Conservation (phyloP, 1,139 yeast genomes). For the Taphrina wiesneri region DNA sequence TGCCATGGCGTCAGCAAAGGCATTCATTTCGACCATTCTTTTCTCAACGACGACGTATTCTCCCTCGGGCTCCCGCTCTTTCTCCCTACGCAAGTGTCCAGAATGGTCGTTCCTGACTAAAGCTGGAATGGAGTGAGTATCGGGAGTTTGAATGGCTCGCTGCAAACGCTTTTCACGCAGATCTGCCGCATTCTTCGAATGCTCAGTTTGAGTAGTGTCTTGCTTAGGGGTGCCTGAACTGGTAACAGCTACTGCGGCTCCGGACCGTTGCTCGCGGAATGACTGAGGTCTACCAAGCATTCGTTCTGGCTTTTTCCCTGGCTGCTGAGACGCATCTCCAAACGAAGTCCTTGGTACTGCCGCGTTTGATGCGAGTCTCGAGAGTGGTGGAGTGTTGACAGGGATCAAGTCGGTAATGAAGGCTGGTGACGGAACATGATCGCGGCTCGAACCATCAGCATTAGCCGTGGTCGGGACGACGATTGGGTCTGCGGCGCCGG, state of each 20-base stretch:
- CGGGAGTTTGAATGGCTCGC: not conserved
- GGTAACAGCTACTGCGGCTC: too few relatives aligned
- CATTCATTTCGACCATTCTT: slow-evolving; percentile 90
- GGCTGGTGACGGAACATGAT: slow-evolving; percentile 45
- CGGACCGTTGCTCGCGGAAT: not conserved
- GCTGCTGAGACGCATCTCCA: not conserved
- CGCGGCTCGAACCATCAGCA: not conserved
- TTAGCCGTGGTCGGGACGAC: not conserved
- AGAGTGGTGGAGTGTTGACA: slow-evolving; percentile 20
- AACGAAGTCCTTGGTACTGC: not conserved
- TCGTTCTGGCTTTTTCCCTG: not conserved
- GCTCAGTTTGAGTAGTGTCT: not conserved
- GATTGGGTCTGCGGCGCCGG: slow-evolving; percentile 2
- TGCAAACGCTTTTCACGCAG: not conserved
- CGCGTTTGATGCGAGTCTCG: not conserved
- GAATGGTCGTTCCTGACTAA: not conserved
- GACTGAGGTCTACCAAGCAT: not conserved
- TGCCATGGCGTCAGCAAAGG: slow-evolving; percentile 76
- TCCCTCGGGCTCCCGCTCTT: slow-evolving; percentile 30
- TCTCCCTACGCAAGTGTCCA: not conserved
- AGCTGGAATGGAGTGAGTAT: not conserved
- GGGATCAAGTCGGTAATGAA: slow-evolving; percentile 33
- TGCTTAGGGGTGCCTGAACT: not conserved
- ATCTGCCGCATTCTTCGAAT: not conserved
- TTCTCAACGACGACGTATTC: slow-evolving; percentile 95